phyloP scores from a whole-genome alignment of 495 filamentous ascomycete species.

The Mycothermus thermophilus region DNA sequence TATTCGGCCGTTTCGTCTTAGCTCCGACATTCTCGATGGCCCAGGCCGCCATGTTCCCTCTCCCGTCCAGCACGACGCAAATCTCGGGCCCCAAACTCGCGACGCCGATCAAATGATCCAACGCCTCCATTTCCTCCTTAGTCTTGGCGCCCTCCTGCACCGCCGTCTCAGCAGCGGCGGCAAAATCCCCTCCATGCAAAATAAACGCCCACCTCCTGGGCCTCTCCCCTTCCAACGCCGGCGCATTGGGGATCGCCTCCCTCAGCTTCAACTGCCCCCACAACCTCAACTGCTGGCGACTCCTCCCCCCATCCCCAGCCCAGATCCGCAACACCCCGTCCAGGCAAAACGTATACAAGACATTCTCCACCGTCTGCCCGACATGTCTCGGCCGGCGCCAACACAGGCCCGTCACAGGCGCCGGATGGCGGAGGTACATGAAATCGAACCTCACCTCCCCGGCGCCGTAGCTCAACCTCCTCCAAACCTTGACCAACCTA shows the following conservation, averaged over 20 bases:
- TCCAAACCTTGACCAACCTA: slow-evolving; percentile 83
- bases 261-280: slow-evolving; percentile 76
- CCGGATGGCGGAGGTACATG: slow-evolving; percentile 74
- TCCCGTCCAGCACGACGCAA: slow-evolving; percentile 69
- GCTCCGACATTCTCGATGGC: slow-evolving; percentile 80
- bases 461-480: slow-evolving; percentile 68
- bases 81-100: slow-evolving; percentile 79
- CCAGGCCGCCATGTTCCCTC: slow-evolving; percentile 87
- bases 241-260: slow-evolving; percentile 55
- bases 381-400: slow-evolving; percentile 67
- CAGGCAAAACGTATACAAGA: slow-evolving; percentile 85
- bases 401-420: slow-evolving; percentile 63
- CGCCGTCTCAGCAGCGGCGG: slow-evolving; percentile 58
- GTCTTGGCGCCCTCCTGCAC: slow-evolving; percentile 42
- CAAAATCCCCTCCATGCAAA: slow-evolving; percentile 72
- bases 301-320: slow-evolving; percentile 62
- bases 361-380: slow-evolving; percentile 71
- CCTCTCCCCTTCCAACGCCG: slow-evolving; percentile 24
- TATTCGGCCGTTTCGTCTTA: slow-evolving; percentile 50
- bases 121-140: slow-evolving; percentile 49
- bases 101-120: slow-evolving; percentile 77
- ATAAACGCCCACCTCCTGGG: slow-evolving; percentile 61
- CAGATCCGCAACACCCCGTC: slow-evolving; percentile 76
- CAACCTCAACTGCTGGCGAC: slow-evolving; percentile 54
- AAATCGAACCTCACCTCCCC: slow-evolving; percentile 82